Evolutionary conservation across 805 yeast genomes (phyloP).

Genomic region (Torulaspora indica): DNA sequence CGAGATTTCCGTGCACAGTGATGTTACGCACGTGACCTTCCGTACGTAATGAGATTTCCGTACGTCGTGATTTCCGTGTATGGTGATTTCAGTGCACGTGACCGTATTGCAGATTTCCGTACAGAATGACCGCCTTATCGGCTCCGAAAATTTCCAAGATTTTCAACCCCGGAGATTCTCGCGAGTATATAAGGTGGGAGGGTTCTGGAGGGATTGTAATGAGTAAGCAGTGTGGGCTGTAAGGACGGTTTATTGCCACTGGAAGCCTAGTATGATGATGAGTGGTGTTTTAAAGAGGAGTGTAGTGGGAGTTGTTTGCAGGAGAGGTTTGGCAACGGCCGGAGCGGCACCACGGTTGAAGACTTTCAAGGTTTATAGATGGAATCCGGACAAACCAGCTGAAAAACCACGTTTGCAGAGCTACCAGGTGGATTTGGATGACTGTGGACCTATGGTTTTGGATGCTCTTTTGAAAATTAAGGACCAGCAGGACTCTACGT

Average conservation of each 20-base stretch:
- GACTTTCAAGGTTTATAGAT: conserved; percentile 89
- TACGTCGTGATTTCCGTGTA: too few relatives aligned
- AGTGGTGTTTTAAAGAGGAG: conserved; percentile 6
- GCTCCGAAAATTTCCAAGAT: conserved; percentile 5
- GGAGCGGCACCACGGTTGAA: conserved; percentile 61
- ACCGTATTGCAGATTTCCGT: too few relatives aligned
- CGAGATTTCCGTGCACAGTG: too few relatives aligned
- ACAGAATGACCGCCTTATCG: conserved; percentile 1
- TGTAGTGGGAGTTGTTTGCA: conserved; percentile 12
- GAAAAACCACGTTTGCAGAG: conserved; percentile 81
- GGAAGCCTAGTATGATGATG: conserved; percentile 1
- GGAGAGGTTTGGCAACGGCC: conserved; percentile 32
- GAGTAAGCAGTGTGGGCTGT: neutral
- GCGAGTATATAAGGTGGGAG: neutral
- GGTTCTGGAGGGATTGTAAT: neutral
- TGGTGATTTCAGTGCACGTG: too few relatives aligned
- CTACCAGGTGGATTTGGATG: conserved; percentile 79
- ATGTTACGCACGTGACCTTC: too few relatives aligned
- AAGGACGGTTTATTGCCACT: neutral
- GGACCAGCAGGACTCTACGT: conserved; percentile 92
- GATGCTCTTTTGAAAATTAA: conserved; percentile 93
- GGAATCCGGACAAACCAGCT: conserved; percentile 97
- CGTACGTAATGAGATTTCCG: too few relatives aligned
- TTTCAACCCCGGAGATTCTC: conserved; percentile 3
- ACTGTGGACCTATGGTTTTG: conserved; percentile 96